A percentile compares a stretch with the other conserved stretches of the same genome.
Conservation (phyloP, 345 rosid genomes). For the Linum usitatissimum region DNA sequence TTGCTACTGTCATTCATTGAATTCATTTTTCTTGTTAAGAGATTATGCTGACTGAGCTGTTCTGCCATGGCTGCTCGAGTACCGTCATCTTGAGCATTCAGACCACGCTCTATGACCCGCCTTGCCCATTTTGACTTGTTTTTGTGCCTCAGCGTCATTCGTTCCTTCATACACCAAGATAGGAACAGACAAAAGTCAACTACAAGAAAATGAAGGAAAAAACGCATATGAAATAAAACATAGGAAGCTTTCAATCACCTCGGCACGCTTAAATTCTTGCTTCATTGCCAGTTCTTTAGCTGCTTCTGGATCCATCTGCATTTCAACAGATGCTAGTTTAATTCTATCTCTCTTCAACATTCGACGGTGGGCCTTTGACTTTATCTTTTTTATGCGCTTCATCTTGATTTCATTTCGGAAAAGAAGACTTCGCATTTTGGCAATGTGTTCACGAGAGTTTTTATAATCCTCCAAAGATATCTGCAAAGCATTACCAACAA, state of each 20-base stretch:
- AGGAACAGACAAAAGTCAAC: not conserved
- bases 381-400: conserved; percentile 76
- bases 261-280: conserved; percentile 67
- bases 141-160: conserved; percentile 69
- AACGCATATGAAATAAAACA: too few relatives aligned
- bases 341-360: conserved; percentile 53
- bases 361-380: conserved; percentile 81
- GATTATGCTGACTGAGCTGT: conserved; percentile 65
- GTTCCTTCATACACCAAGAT: conserved; percentile 44
- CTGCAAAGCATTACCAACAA: conserved; percentile 32
- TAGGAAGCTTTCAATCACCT: conserved; percentile 37
- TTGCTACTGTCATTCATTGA: conserved; percentile 52
- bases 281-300: conserved; percentile 71
- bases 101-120: conserved; percentile 60
- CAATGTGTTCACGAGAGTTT: conserved; percentile 42
- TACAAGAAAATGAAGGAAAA: too few relatives aligned
- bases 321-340: conserved; percentile 33
- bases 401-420: conserved; percentile 78
- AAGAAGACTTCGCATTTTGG: conserved; percentile 84
- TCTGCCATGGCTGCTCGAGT: conserved; percentile 75
- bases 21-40: conserved; percentile 78
- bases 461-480: conserved; percentile 65
- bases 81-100: conserved; percentile 63
- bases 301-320: conserved; percentile 70
- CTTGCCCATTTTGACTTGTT: conserved; percentile 78